Conservation (phyloP, 495 filamentous ascomycete species). For the Neurospora tetrasperma region DNA sequence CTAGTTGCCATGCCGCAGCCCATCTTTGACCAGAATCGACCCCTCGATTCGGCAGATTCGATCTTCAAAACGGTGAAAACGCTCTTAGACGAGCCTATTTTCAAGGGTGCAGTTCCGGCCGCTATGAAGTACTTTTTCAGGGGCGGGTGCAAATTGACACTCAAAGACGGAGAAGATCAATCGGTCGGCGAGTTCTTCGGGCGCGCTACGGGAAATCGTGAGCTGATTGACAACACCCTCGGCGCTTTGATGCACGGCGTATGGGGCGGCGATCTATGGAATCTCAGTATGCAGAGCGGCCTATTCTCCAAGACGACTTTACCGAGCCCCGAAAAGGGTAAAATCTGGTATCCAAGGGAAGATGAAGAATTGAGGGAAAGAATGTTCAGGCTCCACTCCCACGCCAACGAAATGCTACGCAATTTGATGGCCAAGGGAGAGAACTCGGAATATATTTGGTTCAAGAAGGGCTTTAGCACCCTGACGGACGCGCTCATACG, state of each 20-base stretch:
- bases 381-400: not conserved
- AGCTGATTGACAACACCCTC: conserved; percentile 60
- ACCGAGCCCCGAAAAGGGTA: not conserved
- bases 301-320: conserved; percentile 10
- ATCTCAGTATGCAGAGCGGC: conserved; percentile 57
- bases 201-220: conserved; percentile 39
- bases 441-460: conserved; percentile 22
- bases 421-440: conserved; percentile 2
- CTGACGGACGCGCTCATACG: conserved; percentile 39
- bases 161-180: conserved; percentile 42
- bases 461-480: conserved; percentile 48
- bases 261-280: conserved; percentile 82
- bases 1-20: conserved; percentile 45
- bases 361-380: conserved; percentile 1
- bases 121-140: conserved; percentile 16
- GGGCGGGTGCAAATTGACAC: conserved; percentile 1
- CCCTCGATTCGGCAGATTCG: not conserved
- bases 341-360: not conserved
- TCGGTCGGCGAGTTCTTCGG: conserved; percentile 61
- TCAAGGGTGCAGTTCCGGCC: conserved; percentile 42
- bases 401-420: not conserved
- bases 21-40: conserved; percentile 1
- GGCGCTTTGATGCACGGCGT: conserved; percentile 83
- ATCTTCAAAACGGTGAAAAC: conserved; percentile 21
- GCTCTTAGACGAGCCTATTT: conserved; percentile 53